A percentile compares a stretch with the other conserved stretches of the same genome.
phyloP scores from a whole-genome alignment of 805 yeast genomes.

The Debaryomyces prosopidis region DNA sequence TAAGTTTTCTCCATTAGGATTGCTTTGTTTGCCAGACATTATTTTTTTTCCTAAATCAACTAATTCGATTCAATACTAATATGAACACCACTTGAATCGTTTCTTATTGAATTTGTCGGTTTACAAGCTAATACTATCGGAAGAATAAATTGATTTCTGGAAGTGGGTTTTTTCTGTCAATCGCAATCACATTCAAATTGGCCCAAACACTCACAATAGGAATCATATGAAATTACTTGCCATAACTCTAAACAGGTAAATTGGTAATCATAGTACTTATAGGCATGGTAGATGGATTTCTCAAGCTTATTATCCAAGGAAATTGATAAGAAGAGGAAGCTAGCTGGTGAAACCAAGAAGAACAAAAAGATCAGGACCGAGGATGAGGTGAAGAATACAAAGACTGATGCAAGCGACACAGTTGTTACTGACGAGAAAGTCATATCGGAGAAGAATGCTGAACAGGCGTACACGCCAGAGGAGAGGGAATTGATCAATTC shows the following conservation, averaged over 20 bases:
- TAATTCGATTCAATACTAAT: not conserved
- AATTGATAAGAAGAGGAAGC: constrained; percentile 45
- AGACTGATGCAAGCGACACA: constrained; percentile 5
- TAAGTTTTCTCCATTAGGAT: not conserved
- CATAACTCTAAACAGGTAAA: not conserved
- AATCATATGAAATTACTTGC: no score
- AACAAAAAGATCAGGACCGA: constrained; percentile 7
- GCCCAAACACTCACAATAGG: not conserved
- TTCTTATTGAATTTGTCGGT: no score
- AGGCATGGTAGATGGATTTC: constrained; percentile 43
- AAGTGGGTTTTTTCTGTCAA: no score
- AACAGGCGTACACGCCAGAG: not conserved
- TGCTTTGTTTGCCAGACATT: constrained; percentile 1
- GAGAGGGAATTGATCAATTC: constrained; percentile 8
- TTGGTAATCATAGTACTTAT: not conserved
- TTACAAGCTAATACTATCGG: no score
- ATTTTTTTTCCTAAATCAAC: not conserved
- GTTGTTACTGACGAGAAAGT: not conserved
- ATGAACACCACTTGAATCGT: not conserved
- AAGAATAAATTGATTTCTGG: no score
- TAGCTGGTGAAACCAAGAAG: constrained; percentile 12
- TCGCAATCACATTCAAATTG: not conserved
- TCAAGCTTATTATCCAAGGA: constrained; percentile 47
- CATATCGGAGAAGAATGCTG: not conserved
- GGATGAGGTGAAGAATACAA: constrained; percentile 7